Evolutionary conservation across 202 grass and related monocot species (phyloP).

Genomic region (Sporobolus alterniflorus): DNA sequence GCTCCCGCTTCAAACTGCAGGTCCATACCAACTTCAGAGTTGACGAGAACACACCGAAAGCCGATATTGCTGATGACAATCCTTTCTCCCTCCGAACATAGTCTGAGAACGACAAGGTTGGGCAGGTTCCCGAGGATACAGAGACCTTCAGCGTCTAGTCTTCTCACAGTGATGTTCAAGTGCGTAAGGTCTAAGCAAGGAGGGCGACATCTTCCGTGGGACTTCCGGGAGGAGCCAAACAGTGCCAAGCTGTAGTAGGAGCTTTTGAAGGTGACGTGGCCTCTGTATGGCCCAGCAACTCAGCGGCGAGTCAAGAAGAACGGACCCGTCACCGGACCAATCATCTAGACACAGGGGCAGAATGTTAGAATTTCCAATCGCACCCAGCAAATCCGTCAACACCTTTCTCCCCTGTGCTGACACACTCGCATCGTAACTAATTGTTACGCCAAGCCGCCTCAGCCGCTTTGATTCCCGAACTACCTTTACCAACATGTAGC

Average conservation of each 20-base stretch:
- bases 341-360: neutral
- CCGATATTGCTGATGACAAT: neutral
- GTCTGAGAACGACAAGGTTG: neutral
- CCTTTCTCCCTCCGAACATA: neutral
- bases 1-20: constrained; percentile 4
- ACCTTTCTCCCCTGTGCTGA: neutral
- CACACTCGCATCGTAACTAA: neutral
- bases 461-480: neutral
- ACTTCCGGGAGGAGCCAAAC: neutral
- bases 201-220: neutral
- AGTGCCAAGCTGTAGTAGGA: neutral
- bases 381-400: neutral
- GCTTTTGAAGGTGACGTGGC: neutral
- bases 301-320: neutral
- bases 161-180: neutral
- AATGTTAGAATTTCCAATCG: neutral
- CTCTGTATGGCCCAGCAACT: neutral
- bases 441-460: neutral
- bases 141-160: neutral
- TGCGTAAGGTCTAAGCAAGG: neutral
- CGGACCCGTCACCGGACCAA: accelerated
- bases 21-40: neutral
- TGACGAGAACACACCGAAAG: neutral
- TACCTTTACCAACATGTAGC: neutral
- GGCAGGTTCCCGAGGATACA: neutral